Percentiles rank a stretch among this genome's conserved stretches.
phyloP scores from a whole-genome alignment of 352 stramenopile species.

The Phytophthora palmivora region DNA sequence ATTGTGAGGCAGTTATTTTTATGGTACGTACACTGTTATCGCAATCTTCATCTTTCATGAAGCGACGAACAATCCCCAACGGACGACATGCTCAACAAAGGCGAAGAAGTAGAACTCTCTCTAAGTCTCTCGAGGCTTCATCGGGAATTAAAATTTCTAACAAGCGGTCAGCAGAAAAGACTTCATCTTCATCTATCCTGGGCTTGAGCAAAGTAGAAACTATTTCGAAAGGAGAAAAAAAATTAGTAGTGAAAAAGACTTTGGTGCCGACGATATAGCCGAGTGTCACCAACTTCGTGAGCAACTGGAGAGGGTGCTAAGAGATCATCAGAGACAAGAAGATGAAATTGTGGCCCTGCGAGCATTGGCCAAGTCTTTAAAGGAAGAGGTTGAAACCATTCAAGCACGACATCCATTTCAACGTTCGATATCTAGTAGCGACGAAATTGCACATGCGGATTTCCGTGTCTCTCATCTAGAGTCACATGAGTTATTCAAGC shows the following conservation, averaged over 20 bases:
- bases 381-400: constrained; percentile 60
- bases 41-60: constrained; percentile 21
- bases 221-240: not conserved
- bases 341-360: constrained; percentile 69
- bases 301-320: constrained; percentile 53
- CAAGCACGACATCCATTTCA: constrained; percentile 29
- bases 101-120: not conserved
- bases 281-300: constrained; percentile 57
- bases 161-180: constrained; percentile 1
- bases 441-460: not conserved
- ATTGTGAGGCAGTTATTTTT: constrained; percentile 24
- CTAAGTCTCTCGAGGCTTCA: not conserved
- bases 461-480: not conserved
- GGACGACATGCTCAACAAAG: not conserved
- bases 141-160: constrained; percentile 24
- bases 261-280: constrained; percentile 18
- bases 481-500: constrained; percentile 56
- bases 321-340: constrained; percentile 56
- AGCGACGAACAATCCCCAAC: constrained; percentile 24
- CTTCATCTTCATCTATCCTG: constrained; percentile 18
- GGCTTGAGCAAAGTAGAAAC: constrained; percentile 10
- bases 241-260: no score
- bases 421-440: not conserved
- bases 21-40: not conserved
- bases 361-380: constrained; percentile 59